Evolutionary conservation across 139 green algal genomes (phyloP).

Genomic region (Pleodorina starrii): DNA sequence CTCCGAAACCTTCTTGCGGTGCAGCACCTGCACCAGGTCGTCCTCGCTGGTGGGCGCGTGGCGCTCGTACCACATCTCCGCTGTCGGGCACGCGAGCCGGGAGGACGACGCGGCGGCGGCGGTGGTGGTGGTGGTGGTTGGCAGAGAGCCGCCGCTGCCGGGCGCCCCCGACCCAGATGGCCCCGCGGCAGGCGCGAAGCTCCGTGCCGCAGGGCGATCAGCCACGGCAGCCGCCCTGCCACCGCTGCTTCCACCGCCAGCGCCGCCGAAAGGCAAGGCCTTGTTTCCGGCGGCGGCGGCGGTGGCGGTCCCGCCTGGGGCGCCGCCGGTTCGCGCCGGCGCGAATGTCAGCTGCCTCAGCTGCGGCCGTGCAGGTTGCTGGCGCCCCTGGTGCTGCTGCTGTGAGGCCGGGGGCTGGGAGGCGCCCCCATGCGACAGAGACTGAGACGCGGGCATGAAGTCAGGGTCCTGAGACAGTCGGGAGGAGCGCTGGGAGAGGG

Average conservation of each 20-base stretch:
- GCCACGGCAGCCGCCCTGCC: too few species aligned
- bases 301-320: too few species aligned
- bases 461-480: conserved; percentile 1
- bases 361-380: background rate
- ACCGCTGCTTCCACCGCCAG: too few species aligned
- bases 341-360: conserved; percentile 22
- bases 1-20: conserved; percentile 82
- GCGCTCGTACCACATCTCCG: conserved; percentile 70
- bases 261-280: background rate
- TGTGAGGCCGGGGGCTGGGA: background rate
- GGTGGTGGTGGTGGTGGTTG: too few species aligned
- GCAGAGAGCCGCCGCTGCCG: too few species aligned
- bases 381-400: background rate
- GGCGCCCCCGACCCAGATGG: too few species aligned
- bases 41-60: conserved; percentile 61
- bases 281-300: background rate
- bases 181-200: too few species aligned
- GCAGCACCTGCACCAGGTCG: conserved; percentile 70
- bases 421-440: background rate
- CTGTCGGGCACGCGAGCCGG: background rate
- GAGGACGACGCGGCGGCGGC: too few species aligned
- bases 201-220: too few species aligned
- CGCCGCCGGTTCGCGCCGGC: background rate
- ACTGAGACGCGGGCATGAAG: background rate
- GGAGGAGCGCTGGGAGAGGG: conserved; percentile 19